phyloP scores from a whole-genome alignment of 805 yeast species.

The Candida tammaniensis region DNA sequence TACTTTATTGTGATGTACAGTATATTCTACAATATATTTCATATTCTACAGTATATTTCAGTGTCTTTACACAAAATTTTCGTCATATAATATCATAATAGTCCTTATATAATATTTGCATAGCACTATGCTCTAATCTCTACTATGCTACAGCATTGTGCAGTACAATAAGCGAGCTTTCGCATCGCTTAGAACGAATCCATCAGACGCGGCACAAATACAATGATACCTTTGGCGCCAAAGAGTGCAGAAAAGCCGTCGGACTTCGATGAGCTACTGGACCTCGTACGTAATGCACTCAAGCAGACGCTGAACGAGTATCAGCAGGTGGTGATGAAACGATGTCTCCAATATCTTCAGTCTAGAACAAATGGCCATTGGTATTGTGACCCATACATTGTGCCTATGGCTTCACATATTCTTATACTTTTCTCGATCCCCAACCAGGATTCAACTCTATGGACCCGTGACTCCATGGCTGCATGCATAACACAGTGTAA shows the following conservation, averaged over 20 bases:
- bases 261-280: constrained; percentile 6
- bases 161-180: too few species aligned
- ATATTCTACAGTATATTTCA: too few species aligned
- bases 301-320: constrained; percentile 2
- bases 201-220: too few species aligned
- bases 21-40: too few species aligned
- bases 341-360: constrained; percentile 23
- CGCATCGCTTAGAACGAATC: too few species aligned
- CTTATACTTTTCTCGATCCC: constrained; percentile 62
- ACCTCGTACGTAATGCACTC: constrained; percentile 4
- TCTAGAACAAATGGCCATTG: constrained; percentile 36
- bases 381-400: constrained; percentile 53
- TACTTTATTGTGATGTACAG: constrained; percentile 22
- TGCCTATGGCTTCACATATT: constrained; percentile 50
- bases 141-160: too few species aligned
- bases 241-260: not conserved
- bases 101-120: too few species aligned
- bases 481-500: constrained; percentile 47
- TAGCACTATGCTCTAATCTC: too few species aligned
- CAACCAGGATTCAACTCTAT: constrained; percentile 41
- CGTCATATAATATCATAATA: too few species aligned
- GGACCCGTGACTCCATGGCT: constrained; percentile 40
- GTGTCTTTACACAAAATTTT: too few species aligned
- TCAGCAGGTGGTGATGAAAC: constrained; percentile 7
- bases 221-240: not conserved